A percentile compares a stretch with the other conserved stretches of the same genome.
Conservation (phyloP, 306 rosid species). For the Citrullus amarus region DNA sequence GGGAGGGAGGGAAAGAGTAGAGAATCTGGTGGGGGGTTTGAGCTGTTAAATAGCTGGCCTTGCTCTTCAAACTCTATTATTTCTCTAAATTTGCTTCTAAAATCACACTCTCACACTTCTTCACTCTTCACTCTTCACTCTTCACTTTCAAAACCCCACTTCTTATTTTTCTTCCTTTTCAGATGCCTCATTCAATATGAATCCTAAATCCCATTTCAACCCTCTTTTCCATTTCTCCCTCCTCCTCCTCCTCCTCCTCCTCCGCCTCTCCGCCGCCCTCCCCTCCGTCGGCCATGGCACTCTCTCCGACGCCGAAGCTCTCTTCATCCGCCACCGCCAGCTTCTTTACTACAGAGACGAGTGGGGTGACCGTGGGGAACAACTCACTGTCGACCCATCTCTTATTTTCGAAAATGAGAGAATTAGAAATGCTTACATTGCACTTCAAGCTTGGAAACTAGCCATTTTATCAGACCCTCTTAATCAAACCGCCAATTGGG, state of each 20-base stretch:
- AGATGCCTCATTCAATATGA: conserved; percentile 61
- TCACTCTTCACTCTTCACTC: neutral
- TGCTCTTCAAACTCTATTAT: neutral
- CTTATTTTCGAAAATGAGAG: conserved; percentile 53
- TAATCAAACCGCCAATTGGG: conserved; percentile 50
- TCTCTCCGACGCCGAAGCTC: conserved; percentile 39
- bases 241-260: neutral
- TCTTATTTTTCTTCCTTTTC: conserved; percentile 19
- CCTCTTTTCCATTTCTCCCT: neutral
- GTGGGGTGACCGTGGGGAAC: conserved; percentile 70
- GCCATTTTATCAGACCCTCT: conserved; percentile 81
- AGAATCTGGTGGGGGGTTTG: neutral
- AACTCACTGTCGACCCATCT: conserved; percentile 51
- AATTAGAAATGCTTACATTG: conserved; percentile 56
- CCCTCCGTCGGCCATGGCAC: conserved; percentile 29
- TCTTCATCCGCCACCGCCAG: conserved; percentile 62
- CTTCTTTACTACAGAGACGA: conserved; percentile 77
- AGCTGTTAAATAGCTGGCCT: conserved; percentile 4
- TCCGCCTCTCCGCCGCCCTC: conserved; percentile 1
- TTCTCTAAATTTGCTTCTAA: neutral
- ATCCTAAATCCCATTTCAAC: conserved; percentile 9
- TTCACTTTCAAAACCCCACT: neutral
- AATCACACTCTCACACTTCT: neutral
- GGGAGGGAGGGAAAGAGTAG: neutral
- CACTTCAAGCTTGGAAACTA: conserved; percentile 67